Evolutionary conservation across 2,329 filamentous ascomycete species (phyloP), one percentile per base, ranked within the genome.

Genomic region (Stagonosporopsis chrysanthemi): DNA sequence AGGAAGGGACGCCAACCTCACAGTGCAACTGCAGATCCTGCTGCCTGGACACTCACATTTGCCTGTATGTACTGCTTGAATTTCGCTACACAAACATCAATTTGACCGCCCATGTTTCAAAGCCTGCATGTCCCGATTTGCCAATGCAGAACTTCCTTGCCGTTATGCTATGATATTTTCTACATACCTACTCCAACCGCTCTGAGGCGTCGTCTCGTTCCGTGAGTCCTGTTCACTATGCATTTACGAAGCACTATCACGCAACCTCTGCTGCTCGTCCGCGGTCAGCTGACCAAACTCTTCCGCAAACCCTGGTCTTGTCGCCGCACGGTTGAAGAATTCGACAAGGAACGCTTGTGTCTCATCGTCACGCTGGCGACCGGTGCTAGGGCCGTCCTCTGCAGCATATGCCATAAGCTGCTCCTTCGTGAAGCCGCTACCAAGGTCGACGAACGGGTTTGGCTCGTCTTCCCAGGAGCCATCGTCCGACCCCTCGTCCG

Each of bases 321-420:
- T 74, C 14, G 80, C 83, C 41, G 82, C 80, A 39, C 80, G 77
- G 40, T 79, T 81, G 79, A 97, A 97, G 79, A 96, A 97, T 14
- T 93, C 87, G 1, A 87, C 83, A 43, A 98, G 81, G 75, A 92
- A 97, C 4, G 84, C 86, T 74, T 96, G 91, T 7, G 93, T 97
- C 81, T 97, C 92, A 71, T 97, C 92, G 72, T 98, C 94, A 31
- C 88, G 86, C 70, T 89, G 86, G 50, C 92, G 86, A 71, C 78
- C 63, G 7, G 41, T 71, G 42, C 78, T 78, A 0, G 80, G 78
- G 2, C 75, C 75, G 45, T 83, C 83, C 2, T 81, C 80, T 0
- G 79, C 88, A 23, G 86, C 84, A 69, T 86, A 92, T 1, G 87
- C 86, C 91, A 97, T 96, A 41, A 97, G 83, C 58, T 96, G 90